Percentiles rank a stretch among this genome's conserved stretches.
Evolutionary conservation across 129 eudicot species (phyloP).

Genomic region (Pseudognaphalium luteoalbum): DNA sequence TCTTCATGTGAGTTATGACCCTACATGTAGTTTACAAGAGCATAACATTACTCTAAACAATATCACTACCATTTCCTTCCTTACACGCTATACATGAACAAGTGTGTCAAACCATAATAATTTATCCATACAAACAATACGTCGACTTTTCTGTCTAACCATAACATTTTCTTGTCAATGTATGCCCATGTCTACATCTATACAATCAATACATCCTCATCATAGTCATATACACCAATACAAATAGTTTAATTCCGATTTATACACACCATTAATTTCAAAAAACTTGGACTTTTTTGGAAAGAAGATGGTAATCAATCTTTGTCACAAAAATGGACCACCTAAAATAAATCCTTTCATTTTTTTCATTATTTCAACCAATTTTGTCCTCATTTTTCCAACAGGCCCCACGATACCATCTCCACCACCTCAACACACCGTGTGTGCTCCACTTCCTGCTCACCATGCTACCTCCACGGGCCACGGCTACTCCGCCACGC

Average conservation of each 20-base stretch:
- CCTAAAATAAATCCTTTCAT: neutral
- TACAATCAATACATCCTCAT: constrained; percentile 1
- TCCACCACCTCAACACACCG: neutral
- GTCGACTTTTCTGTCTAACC: too few relatives aligned
- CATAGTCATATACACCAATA: constrained; percentile 8
- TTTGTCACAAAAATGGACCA: neutral
- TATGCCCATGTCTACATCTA: neutral
- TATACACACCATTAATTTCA: constrained; percentile 16
- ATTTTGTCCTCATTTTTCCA: neutral
- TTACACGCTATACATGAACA: neutral
- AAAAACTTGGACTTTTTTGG: neutral
- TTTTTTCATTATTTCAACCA: neutral
- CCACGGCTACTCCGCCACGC: constrained; percentile 52
- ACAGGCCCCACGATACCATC: neutral
- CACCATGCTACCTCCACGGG: constrained; percentile 26
- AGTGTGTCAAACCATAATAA: neutral
- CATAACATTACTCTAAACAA: neutral
- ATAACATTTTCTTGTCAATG: neutral
- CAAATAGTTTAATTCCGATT: neutral
- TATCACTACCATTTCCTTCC: neutral
- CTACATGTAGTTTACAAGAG: neutral
- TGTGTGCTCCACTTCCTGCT: neutral
- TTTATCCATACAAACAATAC: neutral
- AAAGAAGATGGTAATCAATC: neutral
- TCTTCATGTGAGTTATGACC: neutral